These are phyloP conservation scores for Gynandropsis gynandra DNA, from an alignment of 345 rosid genomes.

Conservation along the genomic window DNA sequence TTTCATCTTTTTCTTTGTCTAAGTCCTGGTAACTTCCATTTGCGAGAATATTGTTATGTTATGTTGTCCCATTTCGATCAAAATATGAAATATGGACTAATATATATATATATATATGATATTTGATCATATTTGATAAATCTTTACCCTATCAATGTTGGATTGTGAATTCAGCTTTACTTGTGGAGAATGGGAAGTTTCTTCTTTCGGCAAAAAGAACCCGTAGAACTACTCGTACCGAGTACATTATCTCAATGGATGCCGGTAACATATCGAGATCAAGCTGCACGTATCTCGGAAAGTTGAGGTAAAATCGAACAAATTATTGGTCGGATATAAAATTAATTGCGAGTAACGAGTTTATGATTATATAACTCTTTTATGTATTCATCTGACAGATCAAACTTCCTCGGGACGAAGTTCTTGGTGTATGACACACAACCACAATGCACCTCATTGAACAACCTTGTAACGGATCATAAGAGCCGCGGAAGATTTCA, in stretches of 20 bases:
- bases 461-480: slow-evolving; percentile 36
- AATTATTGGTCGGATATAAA: too few species aligned
- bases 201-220: slow-evolving; percentile 67
- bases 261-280: slow-evolving; percentile 64
- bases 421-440: slow-evolving; percentile 58
- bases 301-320: too few species aligned
- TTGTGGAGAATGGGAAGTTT: slow-evolving; percentile 62
- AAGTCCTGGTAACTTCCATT: slow-evolving; percentile 62
- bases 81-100: too few species aligned
- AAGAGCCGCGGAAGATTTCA: slow-evolving; percentile 47
- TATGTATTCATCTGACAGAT: slow-evolving; percentile 27
- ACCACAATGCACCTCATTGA: slow-evolving; percentile 34
- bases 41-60: too few species aligned
- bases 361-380: not conserved
- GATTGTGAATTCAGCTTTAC: slow-evolving; percentile 31
- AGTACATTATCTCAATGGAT: slow-evolving; percentile 64
- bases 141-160: too few species aligned
- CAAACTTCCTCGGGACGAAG: slow-evolving; percentile 64
- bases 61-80: too few species aligned
- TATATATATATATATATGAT: too few species aligned
- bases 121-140: too few species aligned
- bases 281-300: slow-evolving; percentile 55
- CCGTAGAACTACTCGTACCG: slow-evolving; percentile 56
- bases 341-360: too few species aligned
- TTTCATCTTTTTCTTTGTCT: slow-evolving; percentile 57